phyloP scores from a whole-genome alignment of 2,329 filamentous ascomycete genomes.

The Magnaporthales sp. region DNA sequence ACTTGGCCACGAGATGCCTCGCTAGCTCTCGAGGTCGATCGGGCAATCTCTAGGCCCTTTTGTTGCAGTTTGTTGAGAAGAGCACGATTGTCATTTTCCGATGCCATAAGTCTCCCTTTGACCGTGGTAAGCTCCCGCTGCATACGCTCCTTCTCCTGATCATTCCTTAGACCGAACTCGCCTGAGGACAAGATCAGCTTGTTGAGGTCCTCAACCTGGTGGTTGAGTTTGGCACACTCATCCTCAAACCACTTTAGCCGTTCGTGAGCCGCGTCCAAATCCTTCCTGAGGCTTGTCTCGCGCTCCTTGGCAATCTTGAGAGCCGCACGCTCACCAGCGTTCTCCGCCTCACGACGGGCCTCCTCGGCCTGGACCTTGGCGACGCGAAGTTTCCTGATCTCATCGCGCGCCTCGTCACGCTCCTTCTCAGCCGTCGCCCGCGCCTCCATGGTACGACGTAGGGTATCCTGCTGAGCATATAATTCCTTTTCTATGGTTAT shows the following conservation, averaged over 20 bases:
- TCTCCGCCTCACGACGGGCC: slow-evolving; percentile 73
- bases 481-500: slow-evolving; percentile 97
- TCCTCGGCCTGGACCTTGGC: slow-evolving; percentile 82
- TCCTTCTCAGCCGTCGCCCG: slow-evolving; percentile 74
- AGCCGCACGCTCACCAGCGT: slow-evolving; percentile 71
- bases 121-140: slow-evolving; percentile 87
- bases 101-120: slow-evolving; percentile 80
- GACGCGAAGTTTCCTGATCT: slow-evolving; percentile 73
- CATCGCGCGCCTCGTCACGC: slow-evolving; percentile 79
- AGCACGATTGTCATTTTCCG: slow-evolving; percentile 91
- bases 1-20: slow-evolving; percentile 77
- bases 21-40: slow-evolving; percentile 76
- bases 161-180: slow-evolving; percentile 79
- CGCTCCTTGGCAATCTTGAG: slow-evolving; percentile 70
- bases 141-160: slow-evolving; percentile 87
- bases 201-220: slow-evolving; percentile 77
- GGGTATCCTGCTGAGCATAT: slow-evolving; percentile 87
- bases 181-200: slow-evolving; percentile 84
- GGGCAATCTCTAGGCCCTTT: slow-evolving; percentile 91
- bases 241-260: slow-evolving; percentile 71
- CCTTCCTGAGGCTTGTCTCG: slow-evolving; percentile 66
- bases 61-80: slow-evolving; percentile 97
- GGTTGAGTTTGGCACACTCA: slow-evolving; percentile 67
- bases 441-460: slow-evolving; percentile 77
- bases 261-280: slow-evolving; percentile 71